Conservation (phyloP, 176 grass and related monocot genomes). For the Oryza nivara region DNA sequence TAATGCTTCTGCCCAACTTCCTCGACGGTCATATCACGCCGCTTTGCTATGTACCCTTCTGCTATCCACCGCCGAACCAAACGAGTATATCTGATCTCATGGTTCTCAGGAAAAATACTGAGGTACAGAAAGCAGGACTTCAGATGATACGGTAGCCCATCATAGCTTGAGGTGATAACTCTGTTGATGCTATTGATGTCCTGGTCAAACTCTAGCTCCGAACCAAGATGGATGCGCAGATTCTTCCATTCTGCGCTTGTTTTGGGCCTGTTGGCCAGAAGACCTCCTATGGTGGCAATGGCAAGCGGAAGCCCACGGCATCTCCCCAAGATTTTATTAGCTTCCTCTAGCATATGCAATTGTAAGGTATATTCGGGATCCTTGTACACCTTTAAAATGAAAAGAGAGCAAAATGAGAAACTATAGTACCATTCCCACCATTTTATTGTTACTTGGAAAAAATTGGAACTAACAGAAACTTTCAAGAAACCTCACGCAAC, state of each 20-base stretch:
- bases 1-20: conserved; percentile 38
- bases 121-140: conserved; percentile 66
- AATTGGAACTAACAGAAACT: too few relatives aligned
- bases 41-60: conserved; percentile 45
- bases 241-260: conserved; percentile 48
- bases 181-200: conserved; percentile 37
- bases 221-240: conserved; percentile 36
- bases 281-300: conserved; percentile 55
- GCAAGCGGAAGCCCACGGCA: conserved; percentile 56
- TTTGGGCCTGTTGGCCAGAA: conserved; percentile 49
- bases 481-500: too few relatives aligned
- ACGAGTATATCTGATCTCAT: conserved; percentile 38
- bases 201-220: conserved; percentile 44
- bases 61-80: conserved; percentile 56
- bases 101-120: conserved; percentile 56
- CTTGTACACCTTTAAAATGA: conserved; percentile 39
- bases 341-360: background rate
- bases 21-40: conserved; percentile 31
- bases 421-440: background rate
- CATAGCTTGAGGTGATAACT: conserved; percentile 53
- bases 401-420: background rate
- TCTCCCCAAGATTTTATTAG: conserved; percentile 33
- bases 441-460: background rate
- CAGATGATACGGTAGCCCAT: conserved; percentile 54
- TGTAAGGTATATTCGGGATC: background rate